A percentile compares a stretch with the other conserved stretches of the same genome.
Evolutionary conservation across 129 eudicot genomes (phyloP).

Genomic region (Arctium minus): DNA sequence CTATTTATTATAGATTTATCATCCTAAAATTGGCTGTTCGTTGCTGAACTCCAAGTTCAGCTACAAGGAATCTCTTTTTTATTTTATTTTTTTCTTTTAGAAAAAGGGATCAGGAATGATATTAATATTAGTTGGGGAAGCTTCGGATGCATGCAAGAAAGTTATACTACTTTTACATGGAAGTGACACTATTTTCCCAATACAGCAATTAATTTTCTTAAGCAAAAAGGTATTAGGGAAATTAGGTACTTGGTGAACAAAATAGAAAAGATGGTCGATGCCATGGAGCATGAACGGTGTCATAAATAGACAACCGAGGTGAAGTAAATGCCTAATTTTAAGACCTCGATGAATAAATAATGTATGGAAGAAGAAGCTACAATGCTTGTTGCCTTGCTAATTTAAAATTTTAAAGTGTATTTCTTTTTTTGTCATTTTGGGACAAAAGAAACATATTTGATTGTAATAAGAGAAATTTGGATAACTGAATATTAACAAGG

Average conservation of each 20-base stretch:
- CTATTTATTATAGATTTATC: background rate
- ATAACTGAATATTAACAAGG: background rate
- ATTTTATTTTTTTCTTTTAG: background rate
- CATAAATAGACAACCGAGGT: background rate
- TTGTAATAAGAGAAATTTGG: background rate
- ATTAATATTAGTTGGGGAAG: background rate
- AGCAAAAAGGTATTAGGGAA: background rate
- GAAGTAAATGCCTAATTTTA: background rate
- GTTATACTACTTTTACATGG: background rate
- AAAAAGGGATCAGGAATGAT: background rate
- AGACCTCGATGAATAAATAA: background rate
- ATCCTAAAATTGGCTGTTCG: background rate
- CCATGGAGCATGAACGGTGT: background rate
- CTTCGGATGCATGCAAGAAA: background rate
- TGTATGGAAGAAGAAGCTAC: background rate
- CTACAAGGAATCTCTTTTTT: background rate
- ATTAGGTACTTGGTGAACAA: background rate
- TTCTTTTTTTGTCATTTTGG: background rate
- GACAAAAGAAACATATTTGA: background rate
- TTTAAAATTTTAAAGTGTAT: background rate
- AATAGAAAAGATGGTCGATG: background rate
- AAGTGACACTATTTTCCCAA: background rate
- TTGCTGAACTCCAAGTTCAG: background rate
- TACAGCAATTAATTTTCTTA: background rate
- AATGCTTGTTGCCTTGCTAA: background rate